Evolutionary conservation across 140 eudicot genomes (phyloP).

Genomic region (Flaveria floridana): DNA sequence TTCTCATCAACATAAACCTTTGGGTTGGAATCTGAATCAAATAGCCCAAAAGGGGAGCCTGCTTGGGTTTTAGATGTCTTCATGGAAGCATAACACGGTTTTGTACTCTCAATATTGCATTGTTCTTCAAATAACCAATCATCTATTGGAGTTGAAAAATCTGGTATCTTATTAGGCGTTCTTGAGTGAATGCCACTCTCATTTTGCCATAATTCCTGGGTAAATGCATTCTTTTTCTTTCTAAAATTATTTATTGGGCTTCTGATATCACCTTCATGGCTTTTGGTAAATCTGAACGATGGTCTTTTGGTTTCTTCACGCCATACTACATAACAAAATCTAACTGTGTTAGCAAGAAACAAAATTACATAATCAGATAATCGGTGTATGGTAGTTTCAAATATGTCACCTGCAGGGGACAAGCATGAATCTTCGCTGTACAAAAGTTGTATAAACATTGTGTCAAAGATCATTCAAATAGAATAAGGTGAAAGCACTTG

Average conservation of each 20-base stretch:
- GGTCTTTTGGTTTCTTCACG: slow-evolving; percentile 32
- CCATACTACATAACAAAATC: slow-evolving; percentile 40
- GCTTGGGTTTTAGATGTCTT: slow-evolving; percentile 29
- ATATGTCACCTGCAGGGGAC: slow-evolving; percentile 53
- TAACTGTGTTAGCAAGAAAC: slow-evolving; percentile 15
- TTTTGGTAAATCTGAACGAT: slow-evolving; percentile 24
- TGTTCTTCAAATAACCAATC: slow-evolving; percentile 37
- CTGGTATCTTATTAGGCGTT: slow-evolving; percentile 25
- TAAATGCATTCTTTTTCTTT: slow-evolving; percentile 21
- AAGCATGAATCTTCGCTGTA: slow-evolving; percentile 76
- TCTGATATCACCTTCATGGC: slow-evolving; percentile 29
- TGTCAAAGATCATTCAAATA: slow-evolving; percentile 19
- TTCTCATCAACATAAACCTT: slow-evolving; percentile 27
- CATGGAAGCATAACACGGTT: slow-evolving; percentile 32
- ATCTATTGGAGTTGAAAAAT: slow-evolving; percentile 36
- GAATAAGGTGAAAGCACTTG: slow-evolving; percentile 9
- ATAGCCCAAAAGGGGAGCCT: slow-evolving; percentile 25
- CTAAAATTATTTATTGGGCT: slow-evolving; percentile 24
- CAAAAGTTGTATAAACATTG: slow-evolving; percentile 18
- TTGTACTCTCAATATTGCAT: slow-evolving; percentile 17
- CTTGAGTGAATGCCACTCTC: slow-evolving; percentile 28
- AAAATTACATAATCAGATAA: slow-evolving; percentile 1
- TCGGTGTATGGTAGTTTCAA: neutral
- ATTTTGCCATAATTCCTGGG: slow-evolving; percentile 29
- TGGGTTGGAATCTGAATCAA: slow-evolving; percentile 22